These are phyloP conservation scores for Hygrocybe coccinea DNA, from an alignment of 768 basidiomycete genomes.

Conservation along the genomic window DNA sequence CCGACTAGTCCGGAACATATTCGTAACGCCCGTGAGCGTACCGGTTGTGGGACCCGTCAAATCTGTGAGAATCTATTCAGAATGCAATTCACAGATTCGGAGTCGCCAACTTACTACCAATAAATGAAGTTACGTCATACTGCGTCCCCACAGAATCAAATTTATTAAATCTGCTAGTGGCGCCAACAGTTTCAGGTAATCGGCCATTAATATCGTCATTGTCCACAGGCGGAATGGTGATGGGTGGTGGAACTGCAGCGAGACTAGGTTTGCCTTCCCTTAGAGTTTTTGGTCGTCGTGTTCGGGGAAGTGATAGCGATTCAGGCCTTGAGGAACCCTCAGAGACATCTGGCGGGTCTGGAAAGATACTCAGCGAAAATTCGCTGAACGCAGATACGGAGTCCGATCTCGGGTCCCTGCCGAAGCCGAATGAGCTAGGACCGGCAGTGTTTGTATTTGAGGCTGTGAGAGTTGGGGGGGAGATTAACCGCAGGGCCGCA, in stretches of 20 bases:
- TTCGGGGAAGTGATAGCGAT: neutral
- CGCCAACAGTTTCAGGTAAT: neutral
- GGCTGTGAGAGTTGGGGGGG: constrained; percentile 15
- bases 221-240: neutral
- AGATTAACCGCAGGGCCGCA: constrained; percentile 48
- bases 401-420: constrained; percentile 23
- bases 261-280: neutral
- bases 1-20: constrained; percentile 1
- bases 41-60: constrained; percentile 18
- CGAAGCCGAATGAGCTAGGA: constrained; percentile 7
- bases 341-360: constrained; percentile 46
- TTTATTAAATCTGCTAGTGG: constrained; percentile 14
- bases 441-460: constrained; percentile 16
- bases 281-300: neutral
- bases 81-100: neutral
- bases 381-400: constrained; percentile 42
- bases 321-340: constrained; percentile 2
- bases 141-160: constrained; percentile 47
- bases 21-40: neutral
- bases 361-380: constrained; percentile 71
- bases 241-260: neutral
- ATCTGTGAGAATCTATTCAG: constrained; percentile 13
- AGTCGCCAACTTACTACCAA: constrained; percentile 38
- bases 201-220: neutral
- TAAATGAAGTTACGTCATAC: constrained; percentile 74